Percentiles rank a stretch among this genome's conserved stretches.
phyloP scores from a whole-genome alignment of 2,329 filamentous ascomycete genomes.

The Epichloe elymi region DNA sequence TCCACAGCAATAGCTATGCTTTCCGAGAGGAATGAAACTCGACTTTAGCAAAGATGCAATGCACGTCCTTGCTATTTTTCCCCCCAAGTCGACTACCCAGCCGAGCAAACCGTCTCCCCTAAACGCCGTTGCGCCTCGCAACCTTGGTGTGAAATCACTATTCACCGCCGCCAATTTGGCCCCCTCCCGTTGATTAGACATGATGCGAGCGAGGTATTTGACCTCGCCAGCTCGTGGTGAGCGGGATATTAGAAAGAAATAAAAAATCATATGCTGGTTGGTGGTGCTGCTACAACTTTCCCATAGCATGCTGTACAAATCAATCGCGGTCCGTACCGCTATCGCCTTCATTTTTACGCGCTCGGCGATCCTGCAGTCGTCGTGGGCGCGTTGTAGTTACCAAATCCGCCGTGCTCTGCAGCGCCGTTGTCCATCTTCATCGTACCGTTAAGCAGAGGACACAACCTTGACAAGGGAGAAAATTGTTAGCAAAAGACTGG shows the following conservation, averaged over 20 bases:
- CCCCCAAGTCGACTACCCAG: no score
- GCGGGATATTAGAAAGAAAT: no score
- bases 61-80: neutral
- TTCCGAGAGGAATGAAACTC: no score
- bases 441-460: slow-evolving; percentile 74
- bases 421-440: slow-evolving; percentile 48
- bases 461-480: slow-evolving; percentile 43
- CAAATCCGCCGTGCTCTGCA: slow-evolving; percentile 46
- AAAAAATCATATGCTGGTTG: no score
- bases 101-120: neutral
- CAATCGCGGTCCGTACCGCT: neutral
- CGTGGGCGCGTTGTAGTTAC: slow-evolving; percentile 34
- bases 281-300: no score
- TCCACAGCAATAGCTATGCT: no score
- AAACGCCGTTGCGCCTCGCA: neutral
- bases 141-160: no score
- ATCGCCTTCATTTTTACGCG: neutral
- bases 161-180: no score
- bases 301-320: neutral
- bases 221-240: no score
- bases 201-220: no score
- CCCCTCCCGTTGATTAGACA: no score
- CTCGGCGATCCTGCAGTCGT: slow-evolving; percentile 20
- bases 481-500: slow-evolving; percentile 8
- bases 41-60: no score